Base-by-base conservation (phyloP, 2,329 filamentous ascomycete genomes). In the Fusarium xyrophilum region DNA sequence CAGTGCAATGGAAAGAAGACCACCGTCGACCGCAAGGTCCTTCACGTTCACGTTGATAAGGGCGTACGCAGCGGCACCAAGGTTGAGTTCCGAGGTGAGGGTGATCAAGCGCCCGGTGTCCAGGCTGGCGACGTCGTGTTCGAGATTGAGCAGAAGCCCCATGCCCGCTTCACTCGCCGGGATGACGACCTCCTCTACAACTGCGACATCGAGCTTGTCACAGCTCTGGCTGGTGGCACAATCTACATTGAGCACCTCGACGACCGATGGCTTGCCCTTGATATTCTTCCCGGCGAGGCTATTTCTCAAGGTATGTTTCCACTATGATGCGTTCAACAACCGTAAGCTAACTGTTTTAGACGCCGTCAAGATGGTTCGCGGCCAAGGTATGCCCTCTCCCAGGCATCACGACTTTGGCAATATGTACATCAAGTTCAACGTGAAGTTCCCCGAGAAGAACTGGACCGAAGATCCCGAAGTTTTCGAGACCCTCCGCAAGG, bases 81-180 rank as follows among this genome's bases (percentile, higher is more conserved):
- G 86, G 93, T 99, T 72, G 94, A 97, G 79, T 99, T 98, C 86
- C 89, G 91, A 60, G 96, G 96, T 61, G 96, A 99, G 80, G 96
- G 96, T 81, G 96, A 99, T 79, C 96, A 98, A 79, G 89, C 94
- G 60, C 96, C 96, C 23, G 95, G 94, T 70, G 92, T 97, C 55
- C 88, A 97, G 78, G 92, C 96, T 19, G 96, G 96, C 71, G 96
- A 99, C 77, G 96, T 99, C 60, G 91, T 97, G 67, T 99, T 99
- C 78, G 94, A 98, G 83, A 98, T 99, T 70, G 95, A 98, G 82
- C 93, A 98, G 86, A 99, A 99, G 88, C 94, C 94, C n/a, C 96
- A 99, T 80, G 70, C 91, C 30, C 91, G 96, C 68, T 99, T 99
- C 86, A 93, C 95, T 78, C 92, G 96, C 74, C 97, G 96, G 81